Percentiles rank a stretch among this genome's conserved stretches.
Evolutionary conservation across 768 basidiomycete species (phyloP).

Genomic region (Amanita brunnescens): DNA sequence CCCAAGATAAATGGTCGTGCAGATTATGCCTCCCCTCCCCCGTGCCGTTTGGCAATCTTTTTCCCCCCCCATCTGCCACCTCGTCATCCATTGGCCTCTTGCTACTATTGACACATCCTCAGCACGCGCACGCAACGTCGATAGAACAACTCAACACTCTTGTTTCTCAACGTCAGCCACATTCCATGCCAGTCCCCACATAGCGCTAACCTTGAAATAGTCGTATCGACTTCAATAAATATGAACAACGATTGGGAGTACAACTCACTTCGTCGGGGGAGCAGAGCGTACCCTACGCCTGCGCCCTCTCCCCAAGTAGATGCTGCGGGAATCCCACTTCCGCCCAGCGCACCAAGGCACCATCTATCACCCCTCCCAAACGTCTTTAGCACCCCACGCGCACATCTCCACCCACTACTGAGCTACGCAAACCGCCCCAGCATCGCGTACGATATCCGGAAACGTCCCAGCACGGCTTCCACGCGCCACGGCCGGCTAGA

Average conservation of each 20-base stretch:
- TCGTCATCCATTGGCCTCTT: background rate
- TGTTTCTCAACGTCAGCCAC: background rate
- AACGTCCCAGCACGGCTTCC: background rate
- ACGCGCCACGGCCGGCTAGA: background rate
- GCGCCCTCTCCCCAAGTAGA: background rate
- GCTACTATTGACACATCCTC: background rate
- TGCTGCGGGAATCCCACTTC: background rate
- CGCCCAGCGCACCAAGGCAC: background rate
- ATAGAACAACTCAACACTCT: background rate
- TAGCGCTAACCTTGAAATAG: background rate
- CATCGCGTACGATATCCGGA: conserved; percentile 1
- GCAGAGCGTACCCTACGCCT: background rate
- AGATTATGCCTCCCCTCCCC: too few relatives aligned
- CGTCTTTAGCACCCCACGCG: background rate
- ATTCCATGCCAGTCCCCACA: background rate
- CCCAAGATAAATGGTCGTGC: too few relatives aligned
- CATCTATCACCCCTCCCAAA: background rate
- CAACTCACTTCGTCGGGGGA: background rate
- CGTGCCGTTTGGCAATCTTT: background rate
- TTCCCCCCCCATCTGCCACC: background rate
- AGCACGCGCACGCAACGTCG: background rate
- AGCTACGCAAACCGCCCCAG: background rate
- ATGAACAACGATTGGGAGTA: background rate
- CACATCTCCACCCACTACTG: background rate
- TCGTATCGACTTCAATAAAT: background rate